A percentile compares a stretch with the other conserved stretches of the same genome.
Evolutionary conservation across 2,329 filamentous ascomycete species (phyloP).

Genomic region (Rugonectria rugulosa): DNA sequence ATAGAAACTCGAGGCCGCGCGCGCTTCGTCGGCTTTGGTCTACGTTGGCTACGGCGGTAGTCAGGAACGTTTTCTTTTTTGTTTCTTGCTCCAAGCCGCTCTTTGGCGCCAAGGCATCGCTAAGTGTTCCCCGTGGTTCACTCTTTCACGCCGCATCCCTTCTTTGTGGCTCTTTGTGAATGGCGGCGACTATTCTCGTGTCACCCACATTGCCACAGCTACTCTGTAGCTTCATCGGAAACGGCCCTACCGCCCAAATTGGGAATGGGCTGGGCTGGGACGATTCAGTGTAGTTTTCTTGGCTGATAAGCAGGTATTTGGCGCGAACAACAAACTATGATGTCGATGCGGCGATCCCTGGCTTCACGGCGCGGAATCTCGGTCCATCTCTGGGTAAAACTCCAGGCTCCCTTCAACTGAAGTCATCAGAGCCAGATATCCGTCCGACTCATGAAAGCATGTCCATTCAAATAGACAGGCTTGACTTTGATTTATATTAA

Average conservation of each 20-base stretch:
- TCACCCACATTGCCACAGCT: constrained; percentile 7
- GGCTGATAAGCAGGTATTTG: not conserved
- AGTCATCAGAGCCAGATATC: not conserved
- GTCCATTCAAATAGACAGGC: not conserved
- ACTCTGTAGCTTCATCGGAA: constrained; percentile 4
- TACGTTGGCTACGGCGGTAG: not conserved
- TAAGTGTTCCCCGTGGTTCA: not conserved
- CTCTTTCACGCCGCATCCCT: not conserved
- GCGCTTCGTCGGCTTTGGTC: constrained; percentile 1
- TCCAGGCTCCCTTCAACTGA: not conserved
- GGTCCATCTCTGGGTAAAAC: not conserved
- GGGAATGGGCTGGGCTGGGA: not conserved
- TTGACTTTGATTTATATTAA: not conserved
- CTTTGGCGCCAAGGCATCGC: too few relatives aligned
- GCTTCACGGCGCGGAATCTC: not conserved
- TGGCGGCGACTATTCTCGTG: not conserved
- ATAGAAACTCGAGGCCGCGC: constrained; percentile 21
- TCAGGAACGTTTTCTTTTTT: not conserved
- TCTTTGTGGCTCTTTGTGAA: constrained; percentile 8
- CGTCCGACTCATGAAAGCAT: not conserved
- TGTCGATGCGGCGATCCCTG: constrained; percentile 10
- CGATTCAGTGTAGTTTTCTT: not conserved
- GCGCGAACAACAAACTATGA: not conserved
- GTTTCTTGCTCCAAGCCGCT: constrained; percentile 3
- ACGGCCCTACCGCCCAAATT: constrained; percentile 3